A percentile compares a stretch with the other conserved stretches of the same genome.
phyloP scores from a whole-genome alignment of 2,329 filamentous ascomycete genomes.

The Talaromyces sp. region DNA sequence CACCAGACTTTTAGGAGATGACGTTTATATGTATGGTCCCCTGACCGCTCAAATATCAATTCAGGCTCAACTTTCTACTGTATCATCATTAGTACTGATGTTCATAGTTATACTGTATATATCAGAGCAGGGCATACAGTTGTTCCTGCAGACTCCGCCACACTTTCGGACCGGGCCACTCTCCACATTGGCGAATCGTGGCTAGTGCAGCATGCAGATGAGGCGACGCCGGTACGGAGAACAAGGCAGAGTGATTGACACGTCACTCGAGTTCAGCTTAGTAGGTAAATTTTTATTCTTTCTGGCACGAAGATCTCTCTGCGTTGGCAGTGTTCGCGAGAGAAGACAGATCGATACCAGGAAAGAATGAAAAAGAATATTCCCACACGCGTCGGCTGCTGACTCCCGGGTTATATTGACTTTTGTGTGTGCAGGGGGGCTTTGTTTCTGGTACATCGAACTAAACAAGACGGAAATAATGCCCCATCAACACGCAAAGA shows the following conservation, averaged over 20 bases:
- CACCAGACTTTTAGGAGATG: background rate
- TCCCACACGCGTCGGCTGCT: conserved; percentile 9
- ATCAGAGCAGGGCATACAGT: conserved; percentile 12
- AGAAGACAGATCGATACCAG: background rate
- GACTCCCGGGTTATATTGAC: conserved; percentile 11
- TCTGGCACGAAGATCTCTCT: background rate
- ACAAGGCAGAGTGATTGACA: conserved; percentile 15
- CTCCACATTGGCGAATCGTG: conserved; percentile 18
- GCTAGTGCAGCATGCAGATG: conserved; percentile 18
- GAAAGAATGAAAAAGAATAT: conserved; percentile 8
- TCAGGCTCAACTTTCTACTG: conserved; percentile 3
- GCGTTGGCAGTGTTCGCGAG: background rate
- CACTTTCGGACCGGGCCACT: conserved; percentile 29
- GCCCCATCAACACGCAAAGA: background rate
- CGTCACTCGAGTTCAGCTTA: conserved; percentile 19
- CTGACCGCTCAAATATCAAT: conserved; percentile 1
- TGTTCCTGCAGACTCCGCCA: conserved; percentile 33
- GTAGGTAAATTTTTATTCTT: conserved; percentile 3
- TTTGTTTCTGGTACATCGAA: background rate
- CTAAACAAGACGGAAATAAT: background rate
- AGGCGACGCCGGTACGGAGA: conserved; percentile 17
- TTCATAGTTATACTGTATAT: conserved; percentile 5
- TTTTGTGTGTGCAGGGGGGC: conserved; percentile 5
- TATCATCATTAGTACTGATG: conserved; percentile 1
- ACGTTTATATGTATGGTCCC: conserved; percentile 8